Conservation (phyloP, 179 eudicot genomes). For the Spinacia oleracea region DNA sequence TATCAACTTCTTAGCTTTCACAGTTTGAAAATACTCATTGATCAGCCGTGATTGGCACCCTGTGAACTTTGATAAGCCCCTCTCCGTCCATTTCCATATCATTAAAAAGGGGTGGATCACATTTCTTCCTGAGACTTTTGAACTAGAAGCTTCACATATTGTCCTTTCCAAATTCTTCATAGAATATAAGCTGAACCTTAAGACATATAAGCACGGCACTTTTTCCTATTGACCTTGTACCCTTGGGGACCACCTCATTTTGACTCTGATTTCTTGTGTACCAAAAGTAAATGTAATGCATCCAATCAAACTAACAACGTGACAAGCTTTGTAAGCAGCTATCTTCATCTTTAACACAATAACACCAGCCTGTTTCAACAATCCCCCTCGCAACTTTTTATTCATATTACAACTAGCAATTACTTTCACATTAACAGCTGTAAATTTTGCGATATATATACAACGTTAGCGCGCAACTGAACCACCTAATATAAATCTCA, state of each 20-base stretch:
- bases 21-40: too few species aligned
- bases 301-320: not conserved
- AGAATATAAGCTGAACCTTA: not conserved
- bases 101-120: not conserved
- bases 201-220: too few species aligned
- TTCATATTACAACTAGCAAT: not conserved
- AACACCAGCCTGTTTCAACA: not conserved
- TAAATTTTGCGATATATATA: too few species aligned
- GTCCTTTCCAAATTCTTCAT: not conserved
- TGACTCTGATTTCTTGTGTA: too few species aligned
- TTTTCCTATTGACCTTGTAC: not conserved
- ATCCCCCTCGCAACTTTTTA: too few species aligned
- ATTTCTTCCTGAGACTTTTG: not conserved
- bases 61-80: not conserved
- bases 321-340: not conserved
- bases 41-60: not conserved
- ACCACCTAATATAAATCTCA: not conserved
- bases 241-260: too few species aligned
- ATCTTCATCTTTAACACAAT: not conserved
- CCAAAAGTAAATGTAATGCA: not conserved
- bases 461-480: not conserved
- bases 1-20: too few species aligned
- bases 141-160: too few species aligned
- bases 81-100: not conserved
- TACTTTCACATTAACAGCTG: too few species aligned